Evolutionary conservation across 805 yeast genomes (phyloP).

Genomic region (Metschnikowia borealis): DNA sequence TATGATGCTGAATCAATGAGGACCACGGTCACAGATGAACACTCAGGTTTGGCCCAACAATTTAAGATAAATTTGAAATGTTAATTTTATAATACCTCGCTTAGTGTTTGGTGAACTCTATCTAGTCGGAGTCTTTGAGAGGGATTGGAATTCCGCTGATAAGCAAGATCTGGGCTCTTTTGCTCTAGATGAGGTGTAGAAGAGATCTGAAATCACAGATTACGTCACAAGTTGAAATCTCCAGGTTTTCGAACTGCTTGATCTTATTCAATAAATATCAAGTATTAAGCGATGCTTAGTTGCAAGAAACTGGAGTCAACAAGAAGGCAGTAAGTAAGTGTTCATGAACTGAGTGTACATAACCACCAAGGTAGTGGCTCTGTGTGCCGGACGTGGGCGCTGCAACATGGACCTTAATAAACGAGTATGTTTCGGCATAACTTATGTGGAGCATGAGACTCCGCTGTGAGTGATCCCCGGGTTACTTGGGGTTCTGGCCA

Average conservation of each 20-base stretch:
- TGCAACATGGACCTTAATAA: not conserved
- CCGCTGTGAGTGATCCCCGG: too few relatives aligned
- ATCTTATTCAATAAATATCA: not conserved
- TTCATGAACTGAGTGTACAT: not conserved
- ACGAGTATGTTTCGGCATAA: not conserved
- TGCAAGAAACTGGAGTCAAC: not conserved
- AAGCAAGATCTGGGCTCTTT: not conserved
- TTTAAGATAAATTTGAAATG: not conserved
- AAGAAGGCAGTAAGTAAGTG: not conserved
- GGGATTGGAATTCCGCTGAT: not conserved
- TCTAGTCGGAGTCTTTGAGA: not conserved
- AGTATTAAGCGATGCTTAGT: not conserved
- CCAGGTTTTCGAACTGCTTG: not conserved
- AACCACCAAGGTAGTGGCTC: conserved; percentile 4
- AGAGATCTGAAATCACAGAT: not conserved
- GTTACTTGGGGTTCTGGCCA: too few relatives aligned
- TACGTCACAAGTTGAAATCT: not conserved
- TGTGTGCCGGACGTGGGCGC: not conserved
- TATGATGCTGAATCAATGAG: not conserved
- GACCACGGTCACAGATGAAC: not conserved
- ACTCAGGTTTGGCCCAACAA: not conserved
- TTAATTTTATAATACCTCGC: not conserved
- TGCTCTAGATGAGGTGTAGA: not conserved
- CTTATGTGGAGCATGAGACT: not conserved
- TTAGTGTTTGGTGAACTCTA: not conserved